Base-by-base conservation (phyloP, 805 yeast species). In the Peterozyma toletana region DNA sequence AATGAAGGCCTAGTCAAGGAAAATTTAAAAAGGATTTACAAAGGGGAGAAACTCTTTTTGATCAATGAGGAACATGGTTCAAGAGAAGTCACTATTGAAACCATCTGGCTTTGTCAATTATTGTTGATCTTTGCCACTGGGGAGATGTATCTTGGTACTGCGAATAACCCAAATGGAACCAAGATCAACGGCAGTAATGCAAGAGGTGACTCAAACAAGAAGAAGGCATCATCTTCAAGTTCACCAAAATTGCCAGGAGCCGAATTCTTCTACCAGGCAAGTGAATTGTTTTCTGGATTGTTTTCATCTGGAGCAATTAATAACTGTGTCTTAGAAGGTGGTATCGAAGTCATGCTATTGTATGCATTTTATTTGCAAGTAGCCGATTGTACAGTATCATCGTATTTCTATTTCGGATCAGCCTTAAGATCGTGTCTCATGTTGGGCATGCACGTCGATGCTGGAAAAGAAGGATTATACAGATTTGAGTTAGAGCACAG, bases 321-420 rank as follows among this genome's bases (percentile, higher is more conserved):
- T 56, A 83, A 82, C 52, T 77, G 81, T 43, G 83, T 88, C 1
- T 76, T 82, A 53, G 89, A 83, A 56, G 90, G 91, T 34, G 89
- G 90, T 47, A 75, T 85, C 17, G 95, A 85, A 57, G 88, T 83
- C 2, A 67, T 83, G 66, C 59, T 85, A 21, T 62, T 85, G 14
- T 84, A 84, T 62, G 91, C 91, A 0, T 85, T 85, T 54, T 85
- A 82, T 56, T 63, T 85, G 30, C 95, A 85, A 58, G 91, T 85
- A 27, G 91, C 91, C 0, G 95, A 85, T 56, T 83, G 89, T 55
- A 85, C 90, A 1, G 81, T 84, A 7, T 85, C 90, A 0, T 83
- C 90, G 3, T 85, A 85, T 53, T 83, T 85, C 54, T 85, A 84
- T 59, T 83, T 85, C 60, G 90, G 90, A 2, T 70, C 81, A 46